Conservation (phyloP, 495 filamentous ascomycete species). For the Xylaria bambusicola region DNA sequence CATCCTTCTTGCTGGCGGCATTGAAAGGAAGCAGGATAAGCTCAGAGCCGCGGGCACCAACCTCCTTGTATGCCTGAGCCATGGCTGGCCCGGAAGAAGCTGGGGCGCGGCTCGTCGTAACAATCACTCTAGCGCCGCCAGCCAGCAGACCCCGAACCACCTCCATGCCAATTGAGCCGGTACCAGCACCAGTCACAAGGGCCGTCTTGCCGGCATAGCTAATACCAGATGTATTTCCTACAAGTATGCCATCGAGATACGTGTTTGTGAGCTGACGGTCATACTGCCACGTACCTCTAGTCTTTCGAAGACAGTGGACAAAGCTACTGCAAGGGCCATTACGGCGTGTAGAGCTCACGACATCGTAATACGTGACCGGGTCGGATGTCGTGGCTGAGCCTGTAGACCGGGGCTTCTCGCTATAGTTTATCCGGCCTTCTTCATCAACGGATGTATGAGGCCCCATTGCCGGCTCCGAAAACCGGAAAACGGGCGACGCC, state of each 20-base stretch:
- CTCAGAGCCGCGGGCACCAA: conserved; percentile 77
- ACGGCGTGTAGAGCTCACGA: conserved; percentile 5
- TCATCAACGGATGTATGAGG: conserved; percentile 13
- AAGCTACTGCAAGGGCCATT: conserved; percentile 8
- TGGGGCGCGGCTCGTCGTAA: conserved; percentile 65
- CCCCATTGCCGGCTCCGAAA: conserved; percentile 13
- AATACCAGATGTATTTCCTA: conserved; percentile 69
- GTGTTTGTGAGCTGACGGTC: conserved; percentile 82
- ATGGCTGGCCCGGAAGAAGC: conserved; percentile 70
- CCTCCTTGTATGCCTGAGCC: conserved; percentile 87
- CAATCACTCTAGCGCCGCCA: conserved; percentile 83
- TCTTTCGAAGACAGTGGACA: conserved; percentile 10
- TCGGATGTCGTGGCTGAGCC: conserved; percentile 59
- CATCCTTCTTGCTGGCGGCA: conserved; percentile 85
- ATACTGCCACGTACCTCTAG: conserved; percentile 59
- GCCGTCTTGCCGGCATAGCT: conserved; percentile 60
- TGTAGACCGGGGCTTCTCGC: background rate
- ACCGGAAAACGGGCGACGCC: conserved; percentile 73
- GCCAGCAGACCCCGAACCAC: conserved; percentile 76
- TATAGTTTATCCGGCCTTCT: conserved; percentile 7
- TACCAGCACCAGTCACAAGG: conserved; percentile 12
- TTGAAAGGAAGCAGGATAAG: conserved; percentile 88
- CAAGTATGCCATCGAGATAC: conserved; percentile 76
- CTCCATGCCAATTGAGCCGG: conserved; percentile 15
- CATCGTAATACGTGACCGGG: conserved; percentile 64